Evolutionary conservation across 1,284 basidiomycete species (phyloP).

Genomic region (Ustanciosporium gigantosporum): DNA sequence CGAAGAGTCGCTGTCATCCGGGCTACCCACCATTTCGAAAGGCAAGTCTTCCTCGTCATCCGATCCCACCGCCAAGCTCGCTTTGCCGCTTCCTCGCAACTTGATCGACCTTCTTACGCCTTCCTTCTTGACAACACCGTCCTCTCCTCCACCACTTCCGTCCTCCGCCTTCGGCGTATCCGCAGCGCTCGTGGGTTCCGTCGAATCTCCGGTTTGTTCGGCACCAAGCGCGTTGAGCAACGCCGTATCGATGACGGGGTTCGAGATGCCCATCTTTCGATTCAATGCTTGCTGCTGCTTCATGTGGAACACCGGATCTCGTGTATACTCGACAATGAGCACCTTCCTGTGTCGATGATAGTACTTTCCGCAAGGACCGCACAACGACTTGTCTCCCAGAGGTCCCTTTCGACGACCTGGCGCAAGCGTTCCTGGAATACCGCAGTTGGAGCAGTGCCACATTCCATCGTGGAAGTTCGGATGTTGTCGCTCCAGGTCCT

Average conservation of each 20-base stretch:
- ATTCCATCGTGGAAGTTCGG: conserved; percentile 56
- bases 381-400: conserved; percentile 85
- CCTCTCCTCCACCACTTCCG: conserved; percentile 1
- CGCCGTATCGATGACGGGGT: conserved; percentile 27
- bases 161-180: conserved; percentile 32
- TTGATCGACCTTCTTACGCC: conserved; percentile 5
- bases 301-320: conserved; percentile 48
- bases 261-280: conserved; percentile 32
- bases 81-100: not conserved
- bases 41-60: conserved; percentile 47
- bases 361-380: conserved; percentile 81
- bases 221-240: conserved; percentile 31
- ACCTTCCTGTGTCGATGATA: conserved; percentile 57
- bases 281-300: conserved; percentile 38
- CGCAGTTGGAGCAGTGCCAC: conserved; percentile 61
- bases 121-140: conserved; percentile 2
- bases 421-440: conserved; percentile 51
- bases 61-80: conserved; percentile 1
- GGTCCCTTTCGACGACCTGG: conserved; percentile 71
- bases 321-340: conserved; percentile 48
- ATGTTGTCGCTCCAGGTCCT: conserved; percentile 55
- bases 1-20: conserved; percentile 43
- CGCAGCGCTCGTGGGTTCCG: conserved; percentile 36
- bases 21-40: conserved; percentile 53
- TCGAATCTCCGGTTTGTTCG: conserved; percentile 19